Evolutionary conservation across 2,329 filamentous ascomycete species (phyloP).

Genomic region (Pestalotiopsis sp.): DNA sequence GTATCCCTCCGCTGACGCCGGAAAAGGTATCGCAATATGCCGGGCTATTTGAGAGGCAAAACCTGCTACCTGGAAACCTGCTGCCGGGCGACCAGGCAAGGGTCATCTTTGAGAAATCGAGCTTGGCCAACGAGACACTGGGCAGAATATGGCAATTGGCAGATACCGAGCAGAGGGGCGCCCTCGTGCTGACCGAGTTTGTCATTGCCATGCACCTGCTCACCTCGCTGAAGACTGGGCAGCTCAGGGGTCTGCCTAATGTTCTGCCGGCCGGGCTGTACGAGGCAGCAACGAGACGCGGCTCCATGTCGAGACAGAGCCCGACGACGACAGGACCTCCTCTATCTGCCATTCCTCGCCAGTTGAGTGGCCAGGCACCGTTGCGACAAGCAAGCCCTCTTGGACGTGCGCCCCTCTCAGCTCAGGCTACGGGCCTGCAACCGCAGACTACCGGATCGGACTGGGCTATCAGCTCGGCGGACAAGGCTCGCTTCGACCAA

Average conservation of each 20-base stretch:
- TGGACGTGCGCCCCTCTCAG: slow-evolving; percentile 49
- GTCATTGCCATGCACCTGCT: slow-evolving; percentile 98
- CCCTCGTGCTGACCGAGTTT: slow-evolving; percentile 86
- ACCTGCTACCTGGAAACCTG: slow-evolving; percentile 69
- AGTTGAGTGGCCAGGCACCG: slow-evolving; percentile 74
- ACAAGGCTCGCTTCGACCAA: slow-evolving; percentile 86
- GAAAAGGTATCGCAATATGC: slow-evolving; percentile 91
- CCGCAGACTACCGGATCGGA: slow-evolving; percentile 58
- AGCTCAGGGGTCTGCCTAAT: slow-evolving; percentile 77
- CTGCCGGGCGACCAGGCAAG: slow-evolving; percentile 87
- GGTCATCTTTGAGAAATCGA: slow-evolving; percentile 92
- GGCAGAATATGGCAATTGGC: slow-evolving; percentile 96
- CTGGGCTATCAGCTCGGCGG: slow-evolving; percentile 81
- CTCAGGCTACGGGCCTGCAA: slow-evolving; percentile 41
- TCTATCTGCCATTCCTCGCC: slow-evolving; percentile 75
- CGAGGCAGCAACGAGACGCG: slow-evolving; percentile 81
- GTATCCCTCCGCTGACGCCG: slow-evolving; percentile 84
- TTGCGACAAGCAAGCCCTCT: slow-evolving; percentile 64
- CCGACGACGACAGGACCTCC: slow-evolving; percentile 55
- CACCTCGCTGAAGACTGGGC: slow-evolving; percentile 85
- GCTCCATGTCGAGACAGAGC: slow-evolving; percentile 51
- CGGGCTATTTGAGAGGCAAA: slow-evolving; percentile 87
- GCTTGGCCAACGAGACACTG: slow-evolving; percentile 84
- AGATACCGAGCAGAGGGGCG: slow-evolving; percentile 90
- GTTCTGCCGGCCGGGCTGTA: slow-evolving; percentile 84